phyloP scores from a whole-genome alignment of 2,329 filamentous ascomycete species.

The Hymenoscyphus fructigenus region DNA sequence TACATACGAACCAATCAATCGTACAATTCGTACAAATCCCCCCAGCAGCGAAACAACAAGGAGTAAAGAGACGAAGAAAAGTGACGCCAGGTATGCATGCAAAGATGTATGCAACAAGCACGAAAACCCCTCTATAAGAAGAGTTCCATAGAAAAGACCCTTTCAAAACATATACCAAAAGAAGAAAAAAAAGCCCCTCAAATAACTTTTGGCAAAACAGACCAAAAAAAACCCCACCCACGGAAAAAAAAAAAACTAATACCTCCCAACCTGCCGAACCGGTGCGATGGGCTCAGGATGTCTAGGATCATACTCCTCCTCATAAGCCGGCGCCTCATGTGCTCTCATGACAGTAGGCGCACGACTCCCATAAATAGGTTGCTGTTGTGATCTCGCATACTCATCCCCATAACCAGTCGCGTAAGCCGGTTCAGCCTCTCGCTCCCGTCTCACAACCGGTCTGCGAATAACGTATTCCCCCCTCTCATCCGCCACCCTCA shows the following conservation, averaged over 20 bases:
- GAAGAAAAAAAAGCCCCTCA: too few relatives aligned
- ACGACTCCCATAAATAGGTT: conserved; percentile 33
- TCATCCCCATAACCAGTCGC: conserved; percentile 30
- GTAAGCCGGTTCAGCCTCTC: conserved; percentile 37
- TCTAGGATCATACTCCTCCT: conserved; percentile 48
- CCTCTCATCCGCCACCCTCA: conserved; percentile 45
- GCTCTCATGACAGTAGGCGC: conserved; percentile 20
- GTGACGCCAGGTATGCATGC: too few relatives aligned
- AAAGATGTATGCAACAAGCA: too few relatives aligned
- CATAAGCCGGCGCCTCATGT: conserved; percentile 31
- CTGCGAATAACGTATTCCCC: conserved; percentile 49
- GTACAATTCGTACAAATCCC: too few relatives aligned
- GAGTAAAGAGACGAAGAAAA: too few relatives aligned
- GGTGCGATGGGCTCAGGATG: conserved; percentile 36
- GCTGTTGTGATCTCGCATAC: conserved; percentile 21
- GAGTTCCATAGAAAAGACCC: too few relatives aligned
- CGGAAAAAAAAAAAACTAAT: conserved; percentile 21
- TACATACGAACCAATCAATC: too few relatives aligned
- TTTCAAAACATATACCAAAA: too few relatives aligned
- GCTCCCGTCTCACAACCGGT: conserved; percentile 38
- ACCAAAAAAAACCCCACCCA: too few relatives aligned
- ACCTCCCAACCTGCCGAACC: conserved; percentile 27
- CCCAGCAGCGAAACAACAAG: too few relatives aligned
- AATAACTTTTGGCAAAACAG: too few relatives aligned
- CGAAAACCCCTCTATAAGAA: too few relatives aligned